Conservation (phyloP, 345 rosid species). For the Acer saccharum region DNA sequence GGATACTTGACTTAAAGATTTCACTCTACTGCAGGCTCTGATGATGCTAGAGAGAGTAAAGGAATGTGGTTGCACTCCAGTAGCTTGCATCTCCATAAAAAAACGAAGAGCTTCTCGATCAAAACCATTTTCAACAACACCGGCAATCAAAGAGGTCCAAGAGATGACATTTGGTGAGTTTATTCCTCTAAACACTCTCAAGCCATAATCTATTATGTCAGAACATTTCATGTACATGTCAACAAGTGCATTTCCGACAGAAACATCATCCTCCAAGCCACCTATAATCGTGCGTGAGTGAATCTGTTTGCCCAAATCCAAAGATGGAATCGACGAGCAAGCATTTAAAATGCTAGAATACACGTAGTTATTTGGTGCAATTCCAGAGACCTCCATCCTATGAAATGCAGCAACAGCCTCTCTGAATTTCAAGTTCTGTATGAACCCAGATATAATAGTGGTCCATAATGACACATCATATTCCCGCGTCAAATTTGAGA, state of each 20-base stretch:
- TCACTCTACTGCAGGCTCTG: slow-evolving; percentile 38
- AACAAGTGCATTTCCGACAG: slow-evolving; percentile 65
- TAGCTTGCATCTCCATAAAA: slow-evolving; percentile 49
- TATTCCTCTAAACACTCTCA: slow-evolving; percentile 48
- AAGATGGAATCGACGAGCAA: slow-evolving; percentile 36
- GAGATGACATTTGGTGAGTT: slow-evolving; percentile 56
- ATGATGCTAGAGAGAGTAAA: slow-evolving; percentile 58
- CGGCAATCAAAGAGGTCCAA: slow-evolving; percentile 73
- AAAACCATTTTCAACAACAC: slow-evolving; percentile 50
- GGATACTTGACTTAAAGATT: slow-evolving; percentile 29
- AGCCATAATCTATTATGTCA: slow-evolving; percentile 34
- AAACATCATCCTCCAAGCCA: slow-evolving; percentile 48
- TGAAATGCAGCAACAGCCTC: slow-evolving; percentile 54
- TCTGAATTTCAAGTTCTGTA: slow-evolving; percentile 35
- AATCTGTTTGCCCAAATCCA: slow-evolving; percentile 59
- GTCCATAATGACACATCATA: slow-evolving; percentile 59
- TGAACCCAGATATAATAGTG: slow-evolving; percentile 56
- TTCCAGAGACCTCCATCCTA: slow-evolving; percentile 48
- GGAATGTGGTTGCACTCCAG: slow-evolving; percentile 54
- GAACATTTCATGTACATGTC: slow-evolving; percentile 77
- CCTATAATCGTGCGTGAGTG: slow-evolving; percentile 49
- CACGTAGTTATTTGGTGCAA: slow-evolving; percentile 45
- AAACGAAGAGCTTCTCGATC: slow-evolving; percentile 39
- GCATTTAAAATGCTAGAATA: slow-evolving; percentile 46
- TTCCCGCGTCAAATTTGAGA: slow-evolving; percentile 42